A percentile compares a stretch with the other conserved stretches of the same genome.
These are phyloP conservation scores for Penicillium herquei DNA, from an alignment of 495 filamentous ascomycete genomes.

Conservation along the genomic window DNA sequence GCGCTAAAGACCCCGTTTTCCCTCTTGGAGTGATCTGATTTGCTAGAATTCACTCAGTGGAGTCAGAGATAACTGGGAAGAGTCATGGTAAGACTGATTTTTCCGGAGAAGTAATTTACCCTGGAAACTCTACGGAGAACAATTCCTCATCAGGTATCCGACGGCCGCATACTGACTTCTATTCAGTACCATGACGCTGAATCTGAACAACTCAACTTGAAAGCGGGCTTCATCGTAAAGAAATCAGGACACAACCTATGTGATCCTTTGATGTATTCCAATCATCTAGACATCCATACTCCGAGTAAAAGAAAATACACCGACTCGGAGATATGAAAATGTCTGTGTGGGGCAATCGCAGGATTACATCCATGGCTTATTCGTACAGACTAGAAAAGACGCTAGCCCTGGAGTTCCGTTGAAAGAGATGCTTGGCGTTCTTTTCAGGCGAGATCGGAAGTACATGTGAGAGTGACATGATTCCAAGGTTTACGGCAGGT, in stretches of 20 bases:
- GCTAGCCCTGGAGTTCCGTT: neutral
- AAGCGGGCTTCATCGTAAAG: too few relatives aligned
- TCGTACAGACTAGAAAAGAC: neutral
- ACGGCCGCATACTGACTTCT: too few relatives aligned
- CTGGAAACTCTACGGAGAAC: neutral
- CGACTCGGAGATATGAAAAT: too few relatives aligned
- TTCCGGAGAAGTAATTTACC: neutral
- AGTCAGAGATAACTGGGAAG: neutral
- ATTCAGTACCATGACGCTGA: too few relatives aligned
- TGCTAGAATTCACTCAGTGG: too few relatives aligned
- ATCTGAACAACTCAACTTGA: too few relatives aligned
- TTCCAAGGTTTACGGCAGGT: neutral
- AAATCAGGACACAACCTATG: too few relatives aligned
- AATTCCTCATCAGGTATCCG: neutral
- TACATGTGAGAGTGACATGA: neutral
- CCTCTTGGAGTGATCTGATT: neutral
- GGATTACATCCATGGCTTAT: neutral
- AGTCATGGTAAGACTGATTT: neutral
- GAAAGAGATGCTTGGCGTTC: neutral
- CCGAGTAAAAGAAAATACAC: too few relatives aligned
- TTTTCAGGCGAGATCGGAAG: neutral
- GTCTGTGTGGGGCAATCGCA: slow-evolving; percentile 1
- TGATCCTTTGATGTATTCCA: too few relatives aligned
- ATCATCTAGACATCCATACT: too few relatives aligned
- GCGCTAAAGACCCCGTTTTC: slow-evolving; percentile 1